A percentile compares a stretch with the other conserved stretches of the same genome.
phyloP scores from a whole-genome alignment of 345 rosid genomes.

The Salix viminalis region DNA sequence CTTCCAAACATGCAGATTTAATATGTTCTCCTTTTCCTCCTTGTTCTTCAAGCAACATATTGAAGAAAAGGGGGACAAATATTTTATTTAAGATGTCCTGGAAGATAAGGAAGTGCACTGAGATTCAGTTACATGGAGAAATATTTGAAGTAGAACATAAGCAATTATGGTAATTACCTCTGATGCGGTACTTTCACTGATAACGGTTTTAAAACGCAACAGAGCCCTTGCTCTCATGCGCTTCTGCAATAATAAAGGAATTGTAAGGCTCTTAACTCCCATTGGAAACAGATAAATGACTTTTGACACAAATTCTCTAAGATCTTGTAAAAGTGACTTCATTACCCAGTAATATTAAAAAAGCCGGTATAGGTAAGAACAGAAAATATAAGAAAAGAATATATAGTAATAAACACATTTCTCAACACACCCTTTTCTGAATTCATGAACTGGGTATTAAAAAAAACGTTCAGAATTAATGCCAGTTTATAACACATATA shows the following conservation, averaged over 20 bases:
- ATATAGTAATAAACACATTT: too few relatives aligned
- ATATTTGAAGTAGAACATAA: background rate
- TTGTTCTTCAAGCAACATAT: conserved; percentile 72
- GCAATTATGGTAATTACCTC: conserved; percentile 39
- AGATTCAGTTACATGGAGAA: conserved; percentile 11
- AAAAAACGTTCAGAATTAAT: too few relatives aligned
- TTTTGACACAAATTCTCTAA: background rate
- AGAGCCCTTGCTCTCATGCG: conserved; percentile 78
- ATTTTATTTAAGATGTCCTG: conserved; percentile 72
- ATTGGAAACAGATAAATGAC: background rate
- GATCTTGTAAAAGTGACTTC: background rate
- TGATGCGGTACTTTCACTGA: conserved; percentile 41
- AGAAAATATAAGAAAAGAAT: background rate
- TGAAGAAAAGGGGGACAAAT: conserved; percentile 74
- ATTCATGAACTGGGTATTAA: too few relatives aligned
- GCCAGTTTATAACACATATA: too few relatives aligned
- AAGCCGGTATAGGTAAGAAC: background rate
- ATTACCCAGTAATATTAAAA: background rate
- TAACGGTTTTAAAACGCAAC: conserved; percentile 49
- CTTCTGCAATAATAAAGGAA: conserved; percentile 43
- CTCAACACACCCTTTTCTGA: too few relatives aligned
- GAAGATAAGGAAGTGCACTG: conserved; percentile 13
- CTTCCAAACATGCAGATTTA: conserved; percentile 63
- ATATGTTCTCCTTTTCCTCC: conserved; percentile 63
- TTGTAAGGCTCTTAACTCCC: background rate